phyloP scores from a whole-genome alignment of 2,329 filamentous ascomycete species.

The Arthrobotrys megalospora region DNA sequence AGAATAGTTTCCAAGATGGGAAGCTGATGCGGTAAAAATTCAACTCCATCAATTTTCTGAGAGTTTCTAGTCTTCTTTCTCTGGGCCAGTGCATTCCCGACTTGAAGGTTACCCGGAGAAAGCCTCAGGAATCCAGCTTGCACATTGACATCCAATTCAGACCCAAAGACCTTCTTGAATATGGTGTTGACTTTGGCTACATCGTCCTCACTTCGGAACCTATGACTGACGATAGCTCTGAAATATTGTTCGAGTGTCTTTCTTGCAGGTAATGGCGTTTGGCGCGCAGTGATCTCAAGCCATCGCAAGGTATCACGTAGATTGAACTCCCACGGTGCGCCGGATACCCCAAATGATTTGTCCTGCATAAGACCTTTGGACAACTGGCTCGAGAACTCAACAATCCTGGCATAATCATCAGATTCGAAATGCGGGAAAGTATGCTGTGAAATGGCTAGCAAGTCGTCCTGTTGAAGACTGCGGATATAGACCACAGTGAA shows the following conservation, averaged over 20 bases:
- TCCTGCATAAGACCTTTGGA: constrained; percentile 77
- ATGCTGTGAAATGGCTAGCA: constrained; percentile 84
- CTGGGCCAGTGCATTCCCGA: constrained; percentile 81
- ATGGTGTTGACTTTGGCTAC: constrained; percentile 76
- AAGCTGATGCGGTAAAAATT: constrained; percentile 70
- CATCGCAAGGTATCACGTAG: constrained; percentile 76
- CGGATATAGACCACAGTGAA: constrained; percentile 99
- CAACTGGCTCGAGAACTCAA: constrained; percentile 84
- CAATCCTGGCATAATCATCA: constrained; percentile 77
- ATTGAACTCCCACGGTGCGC: constrained; percentile 97
- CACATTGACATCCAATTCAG: constrained; percentile 67
- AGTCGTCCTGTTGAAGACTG: constrained; percentile 83
- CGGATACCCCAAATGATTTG: constrained; percentile 72
- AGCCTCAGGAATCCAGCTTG: constrained; percentile 80
- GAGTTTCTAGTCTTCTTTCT: constrained; percentile 71
- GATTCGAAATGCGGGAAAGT: constrained; percentile 78
- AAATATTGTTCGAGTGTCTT: constrained; percentile 76
- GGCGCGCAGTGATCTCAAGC: constrained; percentile 93
- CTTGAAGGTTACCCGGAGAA: constrained; percentile 78
- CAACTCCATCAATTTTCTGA: constrained; percentile 63
- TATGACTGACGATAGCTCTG: constrained; percentile 84
- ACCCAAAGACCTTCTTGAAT: constrained; percentile 77
- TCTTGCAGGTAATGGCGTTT: constrained; percentile 68
- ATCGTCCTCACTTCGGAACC: constrained; percentile 83
- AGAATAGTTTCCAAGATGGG: constrained; percentile 86